Conservation (phyloP, 1,139 yeast species). For the Debaryomycetaceae sp. region DNA sequence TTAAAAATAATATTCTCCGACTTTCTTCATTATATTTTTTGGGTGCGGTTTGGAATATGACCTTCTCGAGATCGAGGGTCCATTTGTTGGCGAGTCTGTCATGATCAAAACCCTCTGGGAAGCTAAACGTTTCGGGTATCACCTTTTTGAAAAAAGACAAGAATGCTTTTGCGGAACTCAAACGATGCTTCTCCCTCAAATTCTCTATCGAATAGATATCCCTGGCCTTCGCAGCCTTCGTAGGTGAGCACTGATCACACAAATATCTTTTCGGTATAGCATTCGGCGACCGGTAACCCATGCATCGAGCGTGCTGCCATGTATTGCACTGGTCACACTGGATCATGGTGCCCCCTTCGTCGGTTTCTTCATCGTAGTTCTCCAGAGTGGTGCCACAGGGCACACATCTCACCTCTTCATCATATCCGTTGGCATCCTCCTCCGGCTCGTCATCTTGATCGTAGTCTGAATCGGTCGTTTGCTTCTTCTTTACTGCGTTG, state of each 20-base stretch:
- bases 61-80: constrained; percentile 41
- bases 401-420: constrained; percentile 54
- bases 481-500: constrained; percentile 4
- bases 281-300: constrained; percentile 42
- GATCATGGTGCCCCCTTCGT: constrained; percentile 63
- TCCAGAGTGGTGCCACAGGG: constrained; percentile 66
- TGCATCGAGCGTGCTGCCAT: constrained; percentile 84
- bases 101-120: constrained; percentile 21
- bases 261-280: constrained; percentile 29
- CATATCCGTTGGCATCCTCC: constrained; percentile 20
- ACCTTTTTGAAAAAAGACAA: constrained; percentile 37
- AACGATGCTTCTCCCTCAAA: constrained; percentile 28
- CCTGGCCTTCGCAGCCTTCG: constrained; percentile 1
- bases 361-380: constrained; percentile 58
- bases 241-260: constrained; percentile 27
- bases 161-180: constrained; percentile 39
- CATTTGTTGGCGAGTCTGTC: constrained; percentile 31
- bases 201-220: constrained; percentile 8
- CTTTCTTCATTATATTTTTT: constrained; percentile 39
- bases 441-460: constrained; percentile 5
- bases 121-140: constrained; percentile 34
- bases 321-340: constrained; percentile 76
- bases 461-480: constrained; percentile 7
- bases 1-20: constrained; percentile 36
- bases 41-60: constrained; percentile 26